Evolutionary conservation across 176 grass and related monocot species (phyloP).

Genomic region (barley (Hordeum vulgare)): MorexV3_pseudomolecules_assembly NC_058524.1:59136028-59136527

Average conservation of each 20-base stretch:
- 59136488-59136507: slow-evolving; percentile 4
- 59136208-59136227: not conserved
- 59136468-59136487: slow-evolving; percentile 29
- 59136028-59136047: slow-evolving; percentile 20
- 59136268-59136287: not conserved
- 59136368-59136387: slow-evolving; percentile 3
- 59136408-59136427: slow-evolving; percentile 44
- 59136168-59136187: not conserved
- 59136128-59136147: not conserved
- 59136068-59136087: slow-evolving; percentile 13
- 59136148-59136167: not conserved
- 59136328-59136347: not conserved
- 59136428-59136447: slow-evolving; percentile 37
- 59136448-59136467: slow-evolving; percentile 15
- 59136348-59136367: not conserved
- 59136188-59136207: not conserved
- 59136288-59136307: not conserved
- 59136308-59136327: not conserved
- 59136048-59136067: not conserved
- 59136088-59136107: slow-evolving; percentile 20
- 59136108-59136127: slow-evolving; percentile 16
- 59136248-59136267: not conserved
- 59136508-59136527: not conserved
- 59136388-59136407: not conserved
- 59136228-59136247: not conserved